These are phyloP conservation scores for Talaromyces thailandensis DNA, from an alignment of 495 filamentous ascomycete species.

Conservation along the genomic window DNA sequence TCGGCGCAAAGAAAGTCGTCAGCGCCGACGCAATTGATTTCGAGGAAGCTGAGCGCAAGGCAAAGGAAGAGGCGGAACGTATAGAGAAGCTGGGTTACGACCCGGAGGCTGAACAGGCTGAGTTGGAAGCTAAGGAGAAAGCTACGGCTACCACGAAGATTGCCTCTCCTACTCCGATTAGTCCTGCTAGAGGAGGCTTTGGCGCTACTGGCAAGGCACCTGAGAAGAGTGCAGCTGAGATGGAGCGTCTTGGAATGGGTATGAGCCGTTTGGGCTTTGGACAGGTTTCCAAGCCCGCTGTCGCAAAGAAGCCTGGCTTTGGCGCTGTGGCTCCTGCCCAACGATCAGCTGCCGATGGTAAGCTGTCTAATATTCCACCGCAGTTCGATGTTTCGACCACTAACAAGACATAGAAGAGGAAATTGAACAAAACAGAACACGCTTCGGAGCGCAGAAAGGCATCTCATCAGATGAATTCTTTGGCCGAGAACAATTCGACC, in stretches of 20 bases:
- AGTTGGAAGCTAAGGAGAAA: conserved; percentile 44
- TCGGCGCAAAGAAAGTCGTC: conserved; percentile 87
- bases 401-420: conserved; percentile 25
- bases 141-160: conserved; percentile 36
- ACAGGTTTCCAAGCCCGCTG: conserved; percentile 59
- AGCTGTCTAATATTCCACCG: conserved; percentile 9
- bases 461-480: conserved; percentile 99
- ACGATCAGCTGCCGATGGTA: conserved; percentile 59
- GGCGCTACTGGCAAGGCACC: conserved; percentile 42
- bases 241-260: conserved; percentile 89
- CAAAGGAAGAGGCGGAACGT: conserved; percentile 93
- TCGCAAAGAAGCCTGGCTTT: conserved; percentile 74
- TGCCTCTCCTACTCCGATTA: conserved; percentile 64
- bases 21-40: conserved; percentile 76
- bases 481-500: conserved; percentile 78
- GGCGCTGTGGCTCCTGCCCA: conserved; percentile 72
- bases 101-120: conserved; percentile 72
- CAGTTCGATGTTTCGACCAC: neutral
- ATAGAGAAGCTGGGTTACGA: conserved; percentile 98
- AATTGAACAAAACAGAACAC: conserved; percentile 22
- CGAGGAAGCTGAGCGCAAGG: conserved; percentile 92
- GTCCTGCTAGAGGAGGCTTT: conserved; percentile 51
- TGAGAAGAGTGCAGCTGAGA: conserved; percentile 59
- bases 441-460: conserved; percentile 84
- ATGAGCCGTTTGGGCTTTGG: conserved; percentile 84